Evolutionary conservation across 2,329 filamentous ascomycete genomes (phyloP), one percentile per base, ranked within the genome.

Genomic region (Verruconis gallopava): DNA sequence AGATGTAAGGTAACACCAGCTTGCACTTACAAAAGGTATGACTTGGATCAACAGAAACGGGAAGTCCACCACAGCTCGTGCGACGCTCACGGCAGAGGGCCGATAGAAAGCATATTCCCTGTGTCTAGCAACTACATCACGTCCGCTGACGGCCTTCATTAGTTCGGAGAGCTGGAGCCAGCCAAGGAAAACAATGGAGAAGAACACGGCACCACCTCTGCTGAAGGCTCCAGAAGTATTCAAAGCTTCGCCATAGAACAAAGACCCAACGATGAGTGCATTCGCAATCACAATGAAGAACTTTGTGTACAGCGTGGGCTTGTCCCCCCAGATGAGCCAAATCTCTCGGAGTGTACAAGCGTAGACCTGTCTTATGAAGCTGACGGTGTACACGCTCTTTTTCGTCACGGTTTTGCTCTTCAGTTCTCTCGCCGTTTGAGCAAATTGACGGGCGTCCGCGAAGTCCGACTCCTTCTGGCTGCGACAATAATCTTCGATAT

Each of bases 91-190:
- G 28, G 78, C 77, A 25, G 75, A 77, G 1, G 78, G 78, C n/a
- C 75, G 68, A 52, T 81, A 81, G 56, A 81, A 81, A 1, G 76
- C 77, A 51, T 80, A 82, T 22, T 77, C 72, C 38, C 73, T 71
- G 51, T 82, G 78, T 30, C 77, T 75, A 58, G 63, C 79, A 48
- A 72, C 85, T 14, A 91, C 77, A 0, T 69, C 69, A 43, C 84
- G 71, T 4, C 83, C 79, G 39, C 73, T 73, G 5, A 89, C 78
- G 35, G 81, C 82, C 48, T 79, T 80, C 71, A 83, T 85, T 42
- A 88, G 67, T 56, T 93, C 84, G 0, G 79, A 75, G 37, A 93
- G 63, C 46, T 88, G 82, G 4, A 91, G 67, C 77, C 77, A 81
- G 43, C 64, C 69, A 4, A 81, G 64, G 59, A 81, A 79, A 21